Percentiles rank a stretch among this genome's conserved stretches.
Evolutionary conservation across 164 flowering plant species (phyloP).

Genomic region (Tetrastigma voinierianum): DNA sequence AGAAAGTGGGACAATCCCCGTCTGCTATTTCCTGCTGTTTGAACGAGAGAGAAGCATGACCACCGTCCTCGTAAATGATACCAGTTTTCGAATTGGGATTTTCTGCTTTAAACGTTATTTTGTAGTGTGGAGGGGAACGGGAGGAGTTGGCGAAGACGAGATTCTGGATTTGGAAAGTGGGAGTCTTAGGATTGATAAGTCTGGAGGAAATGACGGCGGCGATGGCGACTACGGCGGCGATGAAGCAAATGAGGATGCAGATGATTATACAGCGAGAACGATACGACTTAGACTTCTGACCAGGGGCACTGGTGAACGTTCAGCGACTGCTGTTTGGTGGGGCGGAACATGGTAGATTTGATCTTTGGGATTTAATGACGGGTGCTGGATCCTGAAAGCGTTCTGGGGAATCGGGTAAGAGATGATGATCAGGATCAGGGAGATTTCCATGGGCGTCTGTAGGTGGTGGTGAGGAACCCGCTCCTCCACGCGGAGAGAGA

Average conservation of each 20-base stretch:
- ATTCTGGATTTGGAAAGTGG: constrained; percentile 26
- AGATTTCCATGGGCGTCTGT: no score
- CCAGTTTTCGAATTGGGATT: constrained; percentile 31
- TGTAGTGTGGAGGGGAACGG: constrained; percentile 8
- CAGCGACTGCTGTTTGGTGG: constrained; percentile 56
- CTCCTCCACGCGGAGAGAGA: constrained; percentile 66
- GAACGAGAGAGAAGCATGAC: constrained; percentile 26
- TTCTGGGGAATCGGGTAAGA: not conserved
- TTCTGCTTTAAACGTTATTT: constrained; percentile 19
- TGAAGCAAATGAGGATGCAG: constrained; percentile 11
- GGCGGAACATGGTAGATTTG: constrained; percentile 74
- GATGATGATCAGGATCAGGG: no score
- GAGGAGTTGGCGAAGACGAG: constrained; percentile 11
- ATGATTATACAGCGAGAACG: constrained; percentile 6
- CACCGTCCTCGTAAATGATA: constrained; percentile 32
- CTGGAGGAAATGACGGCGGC: constrained; percentile 11
- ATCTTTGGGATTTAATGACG: constrained; percentile 68
- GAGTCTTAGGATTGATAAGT: constrained; percentile 24
- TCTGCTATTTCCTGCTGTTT: constrained; percentile 27
- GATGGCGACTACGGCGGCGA: constrained; percentile 19
- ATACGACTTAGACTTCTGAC: constrained; percentile 1
- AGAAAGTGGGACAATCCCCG: constrained; percentile 26
- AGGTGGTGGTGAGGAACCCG: constrained; percentile 29
- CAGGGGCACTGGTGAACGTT: constrained; percentile 22
- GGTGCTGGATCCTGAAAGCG: no score